Percentiles rank a stretch among this genome's conserved stretches.
phyloP scores from a whole-genome alignment of 176 grass and related monocot genomes.

The Oryza officinalis region DNA sequence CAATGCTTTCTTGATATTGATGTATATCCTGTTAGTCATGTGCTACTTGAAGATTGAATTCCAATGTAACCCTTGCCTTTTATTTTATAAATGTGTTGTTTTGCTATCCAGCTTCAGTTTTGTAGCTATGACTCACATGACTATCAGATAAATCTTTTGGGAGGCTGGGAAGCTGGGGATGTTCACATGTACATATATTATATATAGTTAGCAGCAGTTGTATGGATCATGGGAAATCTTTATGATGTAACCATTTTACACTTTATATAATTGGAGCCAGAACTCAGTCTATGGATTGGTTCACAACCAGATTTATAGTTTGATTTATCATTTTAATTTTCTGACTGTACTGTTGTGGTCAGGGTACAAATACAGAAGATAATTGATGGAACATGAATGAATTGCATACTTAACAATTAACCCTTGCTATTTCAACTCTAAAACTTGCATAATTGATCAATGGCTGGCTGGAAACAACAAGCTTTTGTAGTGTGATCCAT shows the following conservation, averaged over 20 bases:
- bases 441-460: constrained; percentile 19
- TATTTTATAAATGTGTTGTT: constrained; percentile 13
- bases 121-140: background rate
- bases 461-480: background rate
- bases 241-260: constrained; percentile 2
- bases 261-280: background rate
- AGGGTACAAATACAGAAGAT: background rate
- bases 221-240: background rate
- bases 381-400: background rate
- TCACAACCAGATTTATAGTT: background rate
- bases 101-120: background rate
- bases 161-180: no score
- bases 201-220: background rate
- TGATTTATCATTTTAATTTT: constrained; percentile 2
- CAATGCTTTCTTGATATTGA: constrained; percentile 21
- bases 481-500: background rate
- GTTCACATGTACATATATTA: constrained; percentile 17
- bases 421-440: background rate
- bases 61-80: background rate
- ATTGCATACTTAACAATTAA: background rate
- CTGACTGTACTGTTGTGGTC: background rate
- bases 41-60: constrained; percentile 15
- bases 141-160: constrained; percentile 5
- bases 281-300: constrained; percentile 13
- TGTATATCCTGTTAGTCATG: constrained; percentile 2